Evolutionary conservation across 2,329 filamentous ascomycete species (phyloP).

Genomic region (Cryoendolithus antarcticus): DNA sequence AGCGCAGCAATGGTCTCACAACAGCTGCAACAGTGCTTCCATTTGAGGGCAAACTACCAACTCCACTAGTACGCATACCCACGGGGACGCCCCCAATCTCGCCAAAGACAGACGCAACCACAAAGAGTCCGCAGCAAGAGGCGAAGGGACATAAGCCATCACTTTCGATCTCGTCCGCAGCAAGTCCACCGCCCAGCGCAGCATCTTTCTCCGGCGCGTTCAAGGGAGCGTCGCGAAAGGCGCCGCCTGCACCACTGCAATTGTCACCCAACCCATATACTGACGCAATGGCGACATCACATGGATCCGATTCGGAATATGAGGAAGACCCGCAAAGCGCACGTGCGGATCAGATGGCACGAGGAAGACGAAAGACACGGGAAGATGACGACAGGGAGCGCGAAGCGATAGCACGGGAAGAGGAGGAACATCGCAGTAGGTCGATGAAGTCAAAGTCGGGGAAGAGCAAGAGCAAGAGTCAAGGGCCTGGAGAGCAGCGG

Average conservation of each 20-base stretch:
- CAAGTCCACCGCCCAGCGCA: constrained; percentile 4
- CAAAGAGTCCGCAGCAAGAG: constrained; percentile 3
- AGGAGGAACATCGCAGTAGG: constrained; percentile 52
- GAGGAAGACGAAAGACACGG: constrained; percentile 71
- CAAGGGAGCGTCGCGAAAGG: constrained; percentile 50
- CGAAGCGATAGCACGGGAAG: constrained; percentile 51
- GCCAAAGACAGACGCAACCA: constrained; percentile 6
- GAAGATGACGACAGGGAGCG: constrained; percentile 77
- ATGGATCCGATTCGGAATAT: constrained; percentile 61
- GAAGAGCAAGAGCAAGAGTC: constrained; percentile 28
- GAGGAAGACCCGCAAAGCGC: constrained; percentile 53
- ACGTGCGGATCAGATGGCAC: constrained; percentile 22
- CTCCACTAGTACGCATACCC: constrained; percentile 1
- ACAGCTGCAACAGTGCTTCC: neutral
- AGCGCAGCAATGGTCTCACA: too few relatives aligned
- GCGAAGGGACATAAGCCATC: constrained; percentile 6
- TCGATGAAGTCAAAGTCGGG: constrained; percentile 53
- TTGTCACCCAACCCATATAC: constrained; percentile 35
- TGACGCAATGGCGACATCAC: constrained; percentile 32
- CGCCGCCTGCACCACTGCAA: constrained; percentile 73
- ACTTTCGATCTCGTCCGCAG: constrained; percentile 5
- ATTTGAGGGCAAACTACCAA: too few relatives aligned
- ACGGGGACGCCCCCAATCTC: constrained; percentile 10
- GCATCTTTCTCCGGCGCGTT: constrained; percentile 10
- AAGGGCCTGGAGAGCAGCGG: constrained; percentile 12